Evolutionary conservation across 1,284 basidiomycete genomes (phyloP).

Genomic region (Pseudozyma pruni): DNA sequence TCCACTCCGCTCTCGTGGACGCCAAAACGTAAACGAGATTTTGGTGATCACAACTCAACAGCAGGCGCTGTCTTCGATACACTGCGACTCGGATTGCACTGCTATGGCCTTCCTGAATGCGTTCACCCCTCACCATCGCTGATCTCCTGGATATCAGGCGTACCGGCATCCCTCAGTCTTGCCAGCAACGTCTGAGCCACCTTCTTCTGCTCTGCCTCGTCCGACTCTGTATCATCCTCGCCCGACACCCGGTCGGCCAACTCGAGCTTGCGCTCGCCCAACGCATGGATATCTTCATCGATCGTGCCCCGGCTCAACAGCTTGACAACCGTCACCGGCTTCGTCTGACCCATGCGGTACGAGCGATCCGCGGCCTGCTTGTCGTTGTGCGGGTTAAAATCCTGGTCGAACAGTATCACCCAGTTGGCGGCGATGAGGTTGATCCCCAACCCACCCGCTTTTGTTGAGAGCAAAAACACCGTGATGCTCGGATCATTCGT

Average conservation of each 20-base stretch:
- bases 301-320: slow-evolving; percentile 92
- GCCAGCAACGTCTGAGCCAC: slow-evolving; percentile 52
- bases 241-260: slow-evolving; percentile 63
- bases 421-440: slow-evolving; percentile 76
- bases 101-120: no score
- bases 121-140: slow-evolving; percentile 21
- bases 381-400: slow-evolving; percentile 77
- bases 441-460: slow-evolving; percentile 78
- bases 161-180: slow-evolving; percentile 43
- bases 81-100: no score
- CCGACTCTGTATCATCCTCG: slow-evolving; percentile 52
- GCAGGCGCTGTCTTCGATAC: no score
- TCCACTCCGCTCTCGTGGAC: no score
- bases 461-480: slow-evolving; percentile 93
- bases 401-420: slow-evolving; percentile 83
- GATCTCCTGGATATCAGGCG: slow-evolving; percentile 30
- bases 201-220: slow-evolving; percentile 52
- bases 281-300: slow-evolving; percentile 71
- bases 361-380: slow-evolving; percentile 96
- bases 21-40: no score
- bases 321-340: slow-evolving; percentile 87
- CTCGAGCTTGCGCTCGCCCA: slow-evolving; percentile 59
- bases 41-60: no score
- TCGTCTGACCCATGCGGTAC: slow-evolving; percentile 95
- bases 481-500: slow-evolving; percentile 91